phyloP scores from a whole-genome alignment of 345 rosid species.

The Gossypium arboreum region DNA sequence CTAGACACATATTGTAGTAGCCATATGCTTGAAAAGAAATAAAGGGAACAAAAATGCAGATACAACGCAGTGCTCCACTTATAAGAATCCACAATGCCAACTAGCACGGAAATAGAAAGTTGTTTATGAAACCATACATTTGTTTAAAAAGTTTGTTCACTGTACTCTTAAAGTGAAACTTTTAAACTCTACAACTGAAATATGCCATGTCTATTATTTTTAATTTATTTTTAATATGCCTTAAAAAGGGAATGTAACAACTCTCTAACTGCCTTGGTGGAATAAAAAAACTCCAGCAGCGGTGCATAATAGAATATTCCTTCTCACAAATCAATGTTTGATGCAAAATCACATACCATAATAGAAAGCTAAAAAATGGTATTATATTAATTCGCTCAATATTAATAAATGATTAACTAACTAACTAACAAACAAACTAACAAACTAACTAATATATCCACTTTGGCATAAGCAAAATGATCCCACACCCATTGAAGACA shows the following conservation, averaged over 20 bases:
- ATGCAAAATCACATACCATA: neutral
- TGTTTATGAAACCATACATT: slow-evolving; percentile 2
- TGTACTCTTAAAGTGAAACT: neutral
- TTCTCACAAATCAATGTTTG: neutral
- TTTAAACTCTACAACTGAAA: neutral
- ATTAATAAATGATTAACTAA: neutral
- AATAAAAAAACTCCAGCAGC: neutral
- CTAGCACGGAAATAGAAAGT: slow-evolving; percentile 37
- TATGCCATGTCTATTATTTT: neutral
- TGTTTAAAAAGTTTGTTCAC: neutral
- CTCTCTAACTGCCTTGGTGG: neutral
- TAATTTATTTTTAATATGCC: neutral
- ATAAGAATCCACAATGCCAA: slow-evolving; percentile 52
- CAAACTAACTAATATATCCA: neutral
- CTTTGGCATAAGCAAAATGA: neutral
- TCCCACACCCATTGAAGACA: neutral
- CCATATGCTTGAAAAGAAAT: slow-evolving; percentile 80
- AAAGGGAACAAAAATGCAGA: slow-evolving; percentile 66
- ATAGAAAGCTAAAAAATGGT: neutral
- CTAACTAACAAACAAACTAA: neutral
- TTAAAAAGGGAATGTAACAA: neutral
- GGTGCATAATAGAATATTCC: neutral
- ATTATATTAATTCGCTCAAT: too few species aligned
- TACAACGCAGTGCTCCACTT: slow-evolving; percentile 52
- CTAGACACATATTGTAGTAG: slow-evolving; percentile 66